Evolutionary conservation across 2,329 filamentous ascomycete genomes (phyloP).

Genomic region (Ophiostoma triangulosporum): DNA sequence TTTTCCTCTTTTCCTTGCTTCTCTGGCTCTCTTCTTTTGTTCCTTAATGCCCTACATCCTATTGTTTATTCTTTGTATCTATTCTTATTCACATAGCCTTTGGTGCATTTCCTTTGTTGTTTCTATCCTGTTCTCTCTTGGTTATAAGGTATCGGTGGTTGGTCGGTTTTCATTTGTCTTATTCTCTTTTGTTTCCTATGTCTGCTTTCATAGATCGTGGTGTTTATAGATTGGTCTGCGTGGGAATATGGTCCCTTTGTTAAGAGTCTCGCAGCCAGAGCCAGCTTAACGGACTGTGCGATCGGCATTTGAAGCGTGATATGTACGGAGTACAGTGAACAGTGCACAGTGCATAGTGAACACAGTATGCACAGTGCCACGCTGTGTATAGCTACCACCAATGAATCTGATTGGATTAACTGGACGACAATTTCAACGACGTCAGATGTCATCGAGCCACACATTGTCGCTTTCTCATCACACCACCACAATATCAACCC

Average conservation of each 20-base stretch:
- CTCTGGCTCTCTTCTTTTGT: background rate
- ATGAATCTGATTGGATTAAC: background rate
- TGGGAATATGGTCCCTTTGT: background rate
- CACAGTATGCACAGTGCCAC: too few relatives aligned
- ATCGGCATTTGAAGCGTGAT: background rate
- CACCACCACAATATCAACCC: background rate
- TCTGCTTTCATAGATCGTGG: background rate
- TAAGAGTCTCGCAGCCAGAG: background rate
- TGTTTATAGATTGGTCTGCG: background rate
- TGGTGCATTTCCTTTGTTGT: background rate
- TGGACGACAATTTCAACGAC: background rate
- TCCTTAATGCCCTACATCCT: background rate
- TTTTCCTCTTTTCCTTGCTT: background rate
- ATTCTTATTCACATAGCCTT: background rate
- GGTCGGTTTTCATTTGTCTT: background rate
- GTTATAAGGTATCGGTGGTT: background rate
- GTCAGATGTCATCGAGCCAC: background rate
- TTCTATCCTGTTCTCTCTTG: background rate
- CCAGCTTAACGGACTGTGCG: background rate
- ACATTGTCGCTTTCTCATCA: background rate
- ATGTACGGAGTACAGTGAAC: background rate
- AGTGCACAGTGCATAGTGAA: background rate
- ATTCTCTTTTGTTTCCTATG: background rate
- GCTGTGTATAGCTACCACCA: background rate
- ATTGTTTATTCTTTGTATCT: background rate